Conservation (phyloP, 2,329 filamentous ascomycete genomes). For the Stromatinia cepivora region DNA sequence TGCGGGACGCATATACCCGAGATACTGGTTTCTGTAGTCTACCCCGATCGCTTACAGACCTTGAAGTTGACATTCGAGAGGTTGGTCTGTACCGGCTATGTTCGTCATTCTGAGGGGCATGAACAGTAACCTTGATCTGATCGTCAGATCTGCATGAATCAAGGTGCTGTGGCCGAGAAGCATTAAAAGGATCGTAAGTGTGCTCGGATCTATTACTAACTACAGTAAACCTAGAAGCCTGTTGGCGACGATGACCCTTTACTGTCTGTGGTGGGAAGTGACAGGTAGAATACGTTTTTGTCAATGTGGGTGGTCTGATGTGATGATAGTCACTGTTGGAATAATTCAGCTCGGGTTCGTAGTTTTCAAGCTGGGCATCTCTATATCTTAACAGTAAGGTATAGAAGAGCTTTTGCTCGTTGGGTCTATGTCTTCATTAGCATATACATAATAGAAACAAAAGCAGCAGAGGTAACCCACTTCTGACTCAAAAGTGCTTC, state of each 20-base stretch:
- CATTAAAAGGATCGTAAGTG: constrained; percentile 84
- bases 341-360: constrained; percentile 75
- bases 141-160: constrained; percentile 48
- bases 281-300: constrained; percentile 61
- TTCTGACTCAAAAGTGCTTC: constrained; percentile 64
- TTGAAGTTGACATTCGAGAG: constrained; percentile 9
- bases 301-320: constrained; percentile 58
- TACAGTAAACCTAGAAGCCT: constrained; percentile 62
- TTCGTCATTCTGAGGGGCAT: constrained; percentile 28
- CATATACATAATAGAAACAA: neutral
- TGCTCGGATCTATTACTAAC: constrained; percentile 63
- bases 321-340: constrained; percentile 93
- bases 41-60: constrained; percentile 24
- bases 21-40: constrained; percentile 28
- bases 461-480: constrained; percentile 48
- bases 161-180: constrained; percentile 49
- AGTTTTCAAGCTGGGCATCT: constrained; percentile 84
- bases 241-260: constrained; percentile 52
- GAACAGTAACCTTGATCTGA: constrained; percentile 38
- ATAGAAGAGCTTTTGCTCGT: constrained; percentile 94
- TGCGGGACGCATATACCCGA: constrained; percentile 45
- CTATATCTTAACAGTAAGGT: constrained; percentile 79
- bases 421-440: constrained; percentile 55
- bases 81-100: constrained; percentile 6
- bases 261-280: constrained; percentile 53